Evolutionary conservation across 768 basidiomycete species (phyloP), one percentile per base, ranked within the genome.

Genomic region (Xerocomellus amylosporus): DNA sequence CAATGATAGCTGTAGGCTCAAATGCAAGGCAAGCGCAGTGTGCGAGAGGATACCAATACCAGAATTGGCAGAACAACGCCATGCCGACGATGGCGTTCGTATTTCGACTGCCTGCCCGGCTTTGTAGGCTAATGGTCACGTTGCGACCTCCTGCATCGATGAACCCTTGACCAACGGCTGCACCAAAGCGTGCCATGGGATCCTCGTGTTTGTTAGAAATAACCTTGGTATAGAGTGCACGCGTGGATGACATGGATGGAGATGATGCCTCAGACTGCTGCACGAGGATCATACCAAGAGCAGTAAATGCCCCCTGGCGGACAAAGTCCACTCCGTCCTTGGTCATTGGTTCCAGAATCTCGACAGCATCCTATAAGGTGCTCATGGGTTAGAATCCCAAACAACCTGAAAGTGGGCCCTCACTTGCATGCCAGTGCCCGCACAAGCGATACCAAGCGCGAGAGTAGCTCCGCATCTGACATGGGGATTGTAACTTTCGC

Each of bases 11-110:
- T 14, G 97, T 99, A 4, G 97, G 95, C 52, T 92, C 88, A 72
- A 99, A 98, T 2, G 95, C 88, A 59, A 99, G 75, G 63, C 88
- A 90, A 15, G 90, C 88, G 58, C 90, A 93, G 65, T 98, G 95
- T 14, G 94, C 93, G 26, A 98, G 77, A 33, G 97, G 97, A 74
- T 95, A 99, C 97, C 97, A 99, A 71, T 98, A 98, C 97, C 97
- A 99, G 75, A 99, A 98, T 71, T 99, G 97, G 65, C 90, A 91
- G 77, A 99, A 99, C 68, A 99, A 74, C 17, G 90, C 86, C 89
- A 98, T 94, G n/a, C 97, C 97, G 33, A 98, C 93, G 58, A 98
- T 91, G 3, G 96, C 93, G 44, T 82, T 90, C 61, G 94, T 95
- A 69, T 98, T 96, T 60, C 84, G 82, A 60, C 88, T 94, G 9